Percentiles rank a stretch among this genome's conserved stretches.
Evolutionary conservation across 108 stramenopile species (phyloP).

Genomic region (Epithemia pelagica): DNA sequence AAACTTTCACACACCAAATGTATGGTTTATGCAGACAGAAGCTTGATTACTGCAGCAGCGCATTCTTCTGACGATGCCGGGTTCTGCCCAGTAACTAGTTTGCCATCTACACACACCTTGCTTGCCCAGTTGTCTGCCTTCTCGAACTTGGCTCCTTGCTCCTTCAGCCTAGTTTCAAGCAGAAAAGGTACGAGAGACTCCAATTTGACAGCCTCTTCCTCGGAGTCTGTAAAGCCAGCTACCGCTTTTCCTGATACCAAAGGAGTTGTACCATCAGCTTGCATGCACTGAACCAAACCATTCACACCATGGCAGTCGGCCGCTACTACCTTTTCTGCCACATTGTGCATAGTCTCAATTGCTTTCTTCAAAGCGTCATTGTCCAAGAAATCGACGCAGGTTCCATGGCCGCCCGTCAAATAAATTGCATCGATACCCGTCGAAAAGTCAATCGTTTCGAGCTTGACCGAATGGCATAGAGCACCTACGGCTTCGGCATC

Average conservation of each 20-base stretch:
- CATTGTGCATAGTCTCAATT: conserved; percentile 48
- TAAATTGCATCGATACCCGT: conserved; percentile 54
- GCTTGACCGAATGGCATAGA: conserved; percentile 39
- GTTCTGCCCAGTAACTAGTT: conserved; percentile 81
- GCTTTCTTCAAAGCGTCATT: conserved; percentile 43
- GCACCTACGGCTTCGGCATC: conserved; percentile 53
- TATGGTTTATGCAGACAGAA: conserved; percentile 10
- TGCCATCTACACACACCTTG: conserved; percentile 65
- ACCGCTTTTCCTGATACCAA: conserved; percentile 57
- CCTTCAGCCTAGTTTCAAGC: conserved; percentile 60
- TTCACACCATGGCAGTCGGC: conserved; percentile 77
- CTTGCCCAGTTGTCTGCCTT: conserved; percentile 62
- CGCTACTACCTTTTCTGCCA: conserved; percentile 55
- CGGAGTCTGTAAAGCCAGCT: conserved; percentile 69
- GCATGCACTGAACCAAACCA: conserved; percentile 49
- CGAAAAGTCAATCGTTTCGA: conserved; percentile 39
- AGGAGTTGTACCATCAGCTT: conserved; percentile 46
- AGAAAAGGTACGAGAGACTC: conserved; percentile 54
- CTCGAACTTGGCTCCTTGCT: conserved; percentile 66
- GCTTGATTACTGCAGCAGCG: conserved; percentile 45
- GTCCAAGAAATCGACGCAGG: conserved; percentile 52
- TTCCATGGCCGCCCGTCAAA: conserved; percentile 68
- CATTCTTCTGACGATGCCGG: conserved; percentile 46
- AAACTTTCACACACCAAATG: too few relatives aligned
- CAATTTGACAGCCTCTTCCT: conserved; percentile 61